Evolutionary conservation across 352 stramenopile species (phyloP).

Genomic region (Phytophthora ramorum): DNA sequence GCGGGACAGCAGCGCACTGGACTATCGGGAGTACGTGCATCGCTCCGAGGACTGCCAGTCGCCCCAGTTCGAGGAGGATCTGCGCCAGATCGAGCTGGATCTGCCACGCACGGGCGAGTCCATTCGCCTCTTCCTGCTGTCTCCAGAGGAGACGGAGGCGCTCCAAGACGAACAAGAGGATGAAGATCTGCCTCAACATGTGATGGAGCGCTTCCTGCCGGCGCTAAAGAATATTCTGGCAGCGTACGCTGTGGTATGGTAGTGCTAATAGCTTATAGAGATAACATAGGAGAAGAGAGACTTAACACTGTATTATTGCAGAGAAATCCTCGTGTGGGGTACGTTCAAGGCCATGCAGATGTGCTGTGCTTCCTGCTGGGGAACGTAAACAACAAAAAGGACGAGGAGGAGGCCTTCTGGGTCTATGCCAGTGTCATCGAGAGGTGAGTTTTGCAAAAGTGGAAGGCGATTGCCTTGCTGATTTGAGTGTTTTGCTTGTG

Average conservation of each 20-base stretch:
- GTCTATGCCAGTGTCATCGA: constrained; percentile 78
- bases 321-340: constrained; percentile 74
- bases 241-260: constrained; percentile 64
- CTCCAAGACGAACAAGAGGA: constrained; percentile 10
- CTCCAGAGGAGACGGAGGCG: constrained; percentile 15
- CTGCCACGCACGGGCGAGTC: constrained; percentile 63
- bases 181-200: constrained; percentile 28
- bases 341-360: constrained; percentile 79
- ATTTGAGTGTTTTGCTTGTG: not conserved
- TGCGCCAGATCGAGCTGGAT: constrained; percentile 75
- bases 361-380: constrained; percentile 75
- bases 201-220: constrained; percentile 40
- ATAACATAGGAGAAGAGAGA: not conserved
- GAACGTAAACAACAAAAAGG: constrained; percentile 39
- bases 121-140: constrained; percentile 60
- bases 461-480: not conserved
- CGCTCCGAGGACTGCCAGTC: constrained; percentile 33
- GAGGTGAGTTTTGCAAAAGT: constrained; percentile 27
- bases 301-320: constrained; percentile 17
- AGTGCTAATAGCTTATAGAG: not conserved
- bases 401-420: constrained; percentile 77
- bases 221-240: constrained; percentile 62
- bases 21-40: constrained; percentile 53
- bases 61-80: constrained; percentile 60
- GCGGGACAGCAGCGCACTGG: constrained; percentile 37